These are phyloP conservation scores for Leishmania tarentolae DNA, from an alignment of 208 protist genomes.

Conservation along the genomic window DNA sequence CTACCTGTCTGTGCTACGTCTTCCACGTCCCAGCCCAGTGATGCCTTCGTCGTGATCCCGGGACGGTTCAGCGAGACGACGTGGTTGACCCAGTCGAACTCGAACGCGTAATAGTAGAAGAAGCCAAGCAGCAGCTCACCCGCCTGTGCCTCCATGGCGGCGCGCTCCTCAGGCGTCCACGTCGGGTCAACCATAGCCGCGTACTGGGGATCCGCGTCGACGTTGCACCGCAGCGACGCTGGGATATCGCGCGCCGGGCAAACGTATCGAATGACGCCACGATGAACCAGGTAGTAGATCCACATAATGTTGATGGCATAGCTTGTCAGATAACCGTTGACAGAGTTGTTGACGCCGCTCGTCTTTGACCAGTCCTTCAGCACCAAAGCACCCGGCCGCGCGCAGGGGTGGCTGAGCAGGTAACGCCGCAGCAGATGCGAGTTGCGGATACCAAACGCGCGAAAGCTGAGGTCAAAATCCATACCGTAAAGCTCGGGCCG, in stretches of 20 bases:
- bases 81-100: constrained; percentile 88
- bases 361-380: constrained; percentile 93
- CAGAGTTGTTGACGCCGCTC: constrained; percentile 89
- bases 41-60: constrained; percentile 78
- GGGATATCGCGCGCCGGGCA: constrained; percentile 74
- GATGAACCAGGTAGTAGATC: constrained; percentile 92
- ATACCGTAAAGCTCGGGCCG: constrained; percentile 84
- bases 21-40: constrained; percentile 79
- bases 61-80: constrained; percentile 87
- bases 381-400: constrained; percentile 80
- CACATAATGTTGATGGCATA: constrained; percentile 93
- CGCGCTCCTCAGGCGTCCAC: constrained; percentile 31
- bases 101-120: constrained; percentile 89
- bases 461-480: constrained; percentile 91
- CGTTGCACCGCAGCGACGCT: constrained; percentile 46
- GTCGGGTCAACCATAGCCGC: constrained; percentile 55
- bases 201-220: constrained; percentile 51
- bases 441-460: constrained; percentile 91
- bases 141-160: constrained; percentile 43
- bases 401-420: constrained; percentile 79
- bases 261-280: constrained; percentile 71
- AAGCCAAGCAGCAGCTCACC: constrained; percentile 89
- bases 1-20: constrained; percentile 30
- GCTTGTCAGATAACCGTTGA: constrained; percentile 89
- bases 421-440: constrained; percentile 82